Base-by-base conservation (phyloP, 1,284 basidiomycete species). In the Tetrapyrgos nigripes region DNA sequence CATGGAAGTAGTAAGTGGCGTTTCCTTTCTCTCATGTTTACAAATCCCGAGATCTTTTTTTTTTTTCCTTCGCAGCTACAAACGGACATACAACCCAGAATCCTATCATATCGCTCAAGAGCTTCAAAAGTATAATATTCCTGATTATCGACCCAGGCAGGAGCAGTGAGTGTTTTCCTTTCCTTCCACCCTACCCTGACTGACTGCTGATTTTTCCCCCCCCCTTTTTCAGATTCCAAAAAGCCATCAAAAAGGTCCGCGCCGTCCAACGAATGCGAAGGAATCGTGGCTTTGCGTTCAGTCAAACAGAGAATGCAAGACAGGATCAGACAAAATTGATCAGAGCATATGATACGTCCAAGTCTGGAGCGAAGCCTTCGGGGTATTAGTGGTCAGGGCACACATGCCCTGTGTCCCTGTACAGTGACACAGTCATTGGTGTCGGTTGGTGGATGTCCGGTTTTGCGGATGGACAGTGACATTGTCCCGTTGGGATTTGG, bases 61-160 rank as follows among this genome's bases (percentile, higher is more conserved):
- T 47, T 59, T 49, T 28, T 21, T 43, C 29, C 28, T 60, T 50
- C 60, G 10, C 68, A 96, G 93, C 73, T 97, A 97, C 72, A 88
- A 89, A 63, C 83, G 97, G 62, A 97, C 97, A 28, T 98, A 98
- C 75, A 77, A 79, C 62, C 97, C 97, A 1, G 83, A 88, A 49
- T 89, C 95, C 17, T 98, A 98, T 74, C 97, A 99, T 73, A 95
- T 99, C 64, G 96, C 97, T 0, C 97, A 99, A 72, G 97, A 99
- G 75, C 79, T 94, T 19, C 94, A 96, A 76, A 98, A 98, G 78
- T 98, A 97, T 80, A 97, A 98, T 72, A 89, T 98, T 61, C 95
- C 96, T 9, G 97, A 99, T 72, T 98, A 98, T 73, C 83, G 97
- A 45, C 97, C 97, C 1, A 84, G 97, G 58, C 97, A 98, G 78